phyloP scores from a whole-genome alignment of 169 alveolate species.

The Cytauxzoon felis region DNA sequence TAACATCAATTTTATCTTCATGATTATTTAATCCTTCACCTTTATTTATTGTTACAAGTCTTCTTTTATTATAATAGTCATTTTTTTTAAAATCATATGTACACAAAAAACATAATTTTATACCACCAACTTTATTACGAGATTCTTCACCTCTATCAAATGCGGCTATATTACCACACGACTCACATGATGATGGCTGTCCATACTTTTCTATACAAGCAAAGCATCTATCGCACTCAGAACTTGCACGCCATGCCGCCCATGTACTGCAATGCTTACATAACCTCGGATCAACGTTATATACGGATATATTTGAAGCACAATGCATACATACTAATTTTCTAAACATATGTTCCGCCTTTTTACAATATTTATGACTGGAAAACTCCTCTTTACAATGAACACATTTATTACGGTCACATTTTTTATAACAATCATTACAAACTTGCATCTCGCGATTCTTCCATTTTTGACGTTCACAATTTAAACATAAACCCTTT shows the following conservation, averaged over 20 bases:
- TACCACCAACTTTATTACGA: conserved; percentile 28
- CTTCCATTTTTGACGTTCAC: conserved; percentile 54
- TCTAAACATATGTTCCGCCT: conserved; percentile 40
- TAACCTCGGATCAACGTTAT: conserved; percentile 53
- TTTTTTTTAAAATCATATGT: conserved; percentile 57
- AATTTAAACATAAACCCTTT: conserved; percentile 32
- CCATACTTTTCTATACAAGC: conserved; percentile 39
- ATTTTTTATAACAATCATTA: conserved; percentile 18
- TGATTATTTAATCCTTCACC: not conserved
- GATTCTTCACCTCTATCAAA: conserved; percentile 50
- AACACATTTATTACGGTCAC: conserved; percentile 24
- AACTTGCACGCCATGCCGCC: conserved; percentile 60
- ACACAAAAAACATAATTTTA: conserved; percentile 57
- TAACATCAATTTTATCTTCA: not conserved
- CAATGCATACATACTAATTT: conserved; percentile 47
- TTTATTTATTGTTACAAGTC: not conserved
- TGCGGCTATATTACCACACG: conserved; percentile 49
- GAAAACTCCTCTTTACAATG: conserved; percentile 45
- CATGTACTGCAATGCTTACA: conserved; percentile 54
- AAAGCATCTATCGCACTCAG: conserved; percentile 54
- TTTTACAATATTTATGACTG: conserved; percentile 52
- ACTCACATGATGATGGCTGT: conserved; percentile 42
- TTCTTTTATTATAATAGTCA: conserved; percentile 52
- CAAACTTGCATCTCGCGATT: conserved; percentile 33
- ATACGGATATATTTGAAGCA: conserved; percentile 47